These are phyloP conservation scores for Neurospora africana DNA, from an alignment of 495 filamentous ascomycete genomes.

Conservation along the genomic window DNA sequence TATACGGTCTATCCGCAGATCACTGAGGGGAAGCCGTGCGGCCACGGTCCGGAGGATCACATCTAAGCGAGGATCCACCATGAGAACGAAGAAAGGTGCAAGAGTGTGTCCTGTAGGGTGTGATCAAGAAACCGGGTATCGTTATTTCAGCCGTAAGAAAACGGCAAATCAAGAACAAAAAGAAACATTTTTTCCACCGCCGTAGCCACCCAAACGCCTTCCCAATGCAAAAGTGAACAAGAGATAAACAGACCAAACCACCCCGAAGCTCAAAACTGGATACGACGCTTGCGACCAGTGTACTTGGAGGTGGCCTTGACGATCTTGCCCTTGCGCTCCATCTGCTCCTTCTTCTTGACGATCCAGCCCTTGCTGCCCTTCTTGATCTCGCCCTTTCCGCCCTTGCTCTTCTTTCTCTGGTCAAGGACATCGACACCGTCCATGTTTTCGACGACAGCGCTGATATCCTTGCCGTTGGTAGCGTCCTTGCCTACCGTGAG, in stretches of 20 bases:
- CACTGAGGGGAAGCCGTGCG: conserved; percentile 25
- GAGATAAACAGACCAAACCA: not conserved
- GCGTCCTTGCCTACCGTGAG: conserved; percentile 78
- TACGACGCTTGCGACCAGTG: conserved; percentile 76
- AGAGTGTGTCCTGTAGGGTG: not conserved
- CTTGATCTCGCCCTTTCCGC: conserved; percentile 41
- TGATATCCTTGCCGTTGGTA: conserved; percentile 64
- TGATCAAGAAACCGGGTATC: conserved; percentile 14
- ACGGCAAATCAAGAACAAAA: not conserved
- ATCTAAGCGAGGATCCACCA: conserved; percentile 45
- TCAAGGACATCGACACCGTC: conserved; percentile 80
- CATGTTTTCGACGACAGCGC: conserved; percentile 75
- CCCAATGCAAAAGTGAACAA: conserved; percentile 3
- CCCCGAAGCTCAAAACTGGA: conserved; percentile 30
- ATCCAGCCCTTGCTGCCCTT: conserved; percentile 91
- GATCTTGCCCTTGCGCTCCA: conserved; percentile 86
- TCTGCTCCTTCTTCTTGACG: conserved; percentile 87
- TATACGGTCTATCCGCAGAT: conserved; percentile 27
- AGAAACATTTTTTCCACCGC: conserved; percentile 2
- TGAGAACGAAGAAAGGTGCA: not conserved
- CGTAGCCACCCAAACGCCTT: conserved; percentile 10
- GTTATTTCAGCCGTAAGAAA: not conserved
- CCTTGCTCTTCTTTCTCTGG: conserved; percentile 45
- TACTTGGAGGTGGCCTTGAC: conserved; percentile 87
- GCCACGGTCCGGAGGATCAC: conserved; percentile 72